A percentile compares a stretch with the other conserved stretches of the same genome.
These are phyloP conservation scores for Penicillium occitanis DNA, from an alignment of 2,329 filamentous ascomycete species.

Conservation along the genomic window DNA sequence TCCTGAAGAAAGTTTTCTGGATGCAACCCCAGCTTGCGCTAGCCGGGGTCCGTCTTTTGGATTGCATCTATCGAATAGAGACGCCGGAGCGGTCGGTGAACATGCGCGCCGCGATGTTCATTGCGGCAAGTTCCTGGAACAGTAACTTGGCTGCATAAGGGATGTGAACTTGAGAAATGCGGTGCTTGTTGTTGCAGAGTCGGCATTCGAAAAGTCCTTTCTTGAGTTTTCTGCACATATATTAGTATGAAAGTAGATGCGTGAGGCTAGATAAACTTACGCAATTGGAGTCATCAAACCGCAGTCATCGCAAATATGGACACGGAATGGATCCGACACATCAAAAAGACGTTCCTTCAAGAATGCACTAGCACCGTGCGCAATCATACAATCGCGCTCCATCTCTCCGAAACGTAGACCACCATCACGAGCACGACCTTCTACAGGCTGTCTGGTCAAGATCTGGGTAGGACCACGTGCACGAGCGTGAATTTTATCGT, in stretches of 20 bases:
- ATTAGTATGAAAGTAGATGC: slow-evolving; percentile 26
- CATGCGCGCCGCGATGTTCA: slow-evolving; percentile 98
- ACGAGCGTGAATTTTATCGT: slow-evolving; percentile 99
- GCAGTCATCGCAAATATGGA: slow-evolving; percentile 98
- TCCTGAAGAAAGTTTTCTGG: slow-evolving; percentile 13
- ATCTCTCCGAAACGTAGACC: slow-evolving; percentile 99
- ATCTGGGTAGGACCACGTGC: slow-evolving; percentile 96
- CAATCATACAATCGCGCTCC: slow-evolving; percentile 99
- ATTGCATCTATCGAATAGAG: slow-evolving; percentile 38
- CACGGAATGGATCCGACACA: slow-evolving; percentile 95
- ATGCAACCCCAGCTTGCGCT: slow-evolving; percentile 7
- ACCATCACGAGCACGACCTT: slow-evolving; percentile 96
- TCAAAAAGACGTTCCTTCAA: slow-evolving; percentile 96
- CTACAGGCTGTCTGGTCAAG: slow-evolving; percentile 92
- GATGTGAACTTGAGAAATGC: slow-evolving; percentile 96
- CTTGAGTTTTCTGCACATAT: slow-evolving; percentile 70
- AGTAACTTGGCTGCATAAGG: slow-evolving; percentile 96
- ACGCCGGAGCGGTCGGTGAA: slow-evolving; percentile 69
- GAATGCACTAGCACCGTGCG: slow-evolving; percentile 96
- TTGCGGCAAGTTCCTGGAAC: slow-evolving; percentile 95
- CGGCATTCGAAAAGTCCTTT: slow-evolving; percentile 96
- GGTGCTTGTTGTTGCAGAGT: slow-evolving; percentile 98
- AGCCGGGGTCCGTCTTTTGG: not conserved
- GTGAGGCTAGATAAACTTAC: slow-evolving; percentile 61
- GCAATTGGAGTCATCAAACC: slow-evolving; percentile 98